These are phyloP conservation scores for Diospyros kaki DNA, from an alignment of 148 eudicot species.

Conservation along the genomic window DNA sequence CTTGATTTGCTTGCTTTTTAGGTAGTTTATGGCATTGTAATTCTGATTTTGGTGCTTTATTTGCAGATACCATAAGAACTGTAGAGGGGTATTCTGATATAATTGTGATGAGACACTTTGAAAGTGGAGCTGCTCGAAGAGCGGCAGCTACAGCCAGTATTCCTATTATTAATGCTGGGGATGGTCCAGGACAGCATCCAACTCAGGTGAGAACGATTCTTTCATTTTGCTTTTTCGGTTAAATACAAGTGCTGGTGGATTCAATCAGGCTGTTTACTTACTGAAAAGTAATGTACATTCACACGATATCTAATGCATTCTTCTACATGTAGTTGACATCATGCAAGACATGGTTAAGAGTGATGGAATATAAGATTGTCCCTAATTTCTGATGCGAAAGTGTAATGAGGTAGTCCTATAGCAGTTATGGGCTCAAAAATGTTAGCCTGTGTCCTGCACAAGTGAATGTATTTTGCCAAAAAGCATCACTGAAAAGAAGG, in stretches of 20 bases:
- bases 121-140: slow-evolving; percentile 95
- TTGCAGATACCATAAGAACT: slow-evolving; percentile 82
- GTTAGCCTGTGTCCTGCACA: too few relatives aligned
- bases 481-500: too few relatives aligned
- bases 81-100: slow-evolving; percentile 98
- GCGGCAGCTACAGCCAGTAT: slow-evolving; percentile 79
- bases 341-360: neutral
- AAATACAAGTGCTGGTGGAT: neutral
- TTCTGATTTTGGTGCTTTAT: slow-evolving; percentile 17
- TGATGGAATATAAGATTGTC: neutral
- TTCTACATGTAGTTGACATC: neutral
- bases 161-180: slow-evolving; percentile 96
- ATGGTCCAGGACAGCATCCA: slow-evolving; percentile 99
- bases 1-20: neutral
- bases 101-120: slow-evolving; percentile 98
- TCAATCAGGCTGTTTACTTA: neutral
- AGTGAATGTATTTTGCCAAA: too few relatives aligned
- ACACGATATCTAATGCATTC: neutral
- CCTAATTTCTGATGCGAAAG: too few relatives aligned
- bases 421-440: too few relatives aligned
- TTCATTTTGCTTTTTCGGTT: neutral
- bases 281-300: neutral
- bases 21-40: slow-evolving; percentile 3
- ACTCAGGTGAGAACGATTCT: slow-evolving; percentile 50
- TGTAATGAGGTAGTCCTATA: too few relatives aligned